These are phyloP conservation scores for Metschnikowia drakensbergensis DNA, from an alignment of 805 yeast genomes.

Conservation along the genomic window DNA sequence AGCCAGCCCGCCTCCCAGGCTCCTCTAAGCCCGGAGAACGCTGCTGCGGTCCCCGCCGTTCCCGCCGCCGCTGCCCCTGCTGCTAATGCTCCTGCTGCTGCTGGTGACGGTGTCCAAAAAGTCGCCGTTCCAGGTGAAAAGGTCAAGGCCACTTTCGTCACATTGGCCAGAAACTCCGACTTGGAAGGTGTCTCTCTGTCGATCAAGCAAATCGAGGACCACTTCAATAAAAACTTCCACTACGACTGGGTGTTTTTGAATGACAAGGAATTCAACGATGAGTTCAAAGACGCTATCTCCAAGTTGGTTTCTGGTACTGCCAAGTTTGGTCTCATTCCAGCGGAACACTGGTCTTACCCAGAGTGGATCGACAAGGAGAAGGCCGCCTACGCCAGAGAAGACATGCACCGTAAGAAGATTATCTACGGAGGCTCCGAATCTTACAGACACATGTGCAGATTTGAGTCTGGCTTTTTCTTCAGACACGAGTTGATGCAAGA, in stretches of 20 bases:
- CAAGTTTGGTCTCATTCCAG: conserved; percentile 20
- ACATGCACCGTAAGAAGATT: conserved; percentile 24
- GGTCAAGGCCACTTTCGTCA: conserved; percentile 60
- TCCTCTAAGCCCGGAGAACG: not conserved
- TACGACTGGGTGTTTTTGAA: conserved; percentile 28
- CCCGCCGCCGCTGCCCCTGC: conserved; percentile 9
- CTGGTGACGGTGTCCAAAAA: conserved; percentile 1
- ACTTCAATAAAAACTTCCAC: conserved; percentile 21
- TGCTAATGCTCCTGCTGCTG: conserved; percentile 7
- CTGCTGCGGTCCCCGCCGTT: not conserved
- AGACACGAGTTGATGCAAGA: conserved; percentile 19
- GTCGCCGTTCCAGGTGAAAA: conserved; percentile 21
- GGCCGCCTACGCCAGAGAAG: conserved; percentile 26
- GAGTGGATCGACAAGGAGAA: conserved; percentile 20
- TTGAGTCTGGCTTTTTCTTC: conserved; percentile 21
- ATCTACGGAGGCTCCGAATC: conserved; percentile 26
- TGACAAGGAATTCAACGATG: conserved; percentile 22
- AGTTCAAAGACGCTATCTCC: conserved; percentile 17
- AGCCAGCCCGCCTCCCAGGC: not conserved
- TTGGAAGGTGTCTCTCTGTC: conserved; percentile 14
- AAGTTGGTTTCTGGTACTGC: conserved; percentile 21
- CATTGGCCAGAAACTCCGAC: conserved; percentile 17
- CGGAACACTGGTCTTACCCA: conserved; percentile 21
- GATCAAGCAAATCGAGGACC: conserved; percentile 22
- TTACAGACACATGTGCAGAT: conserved; percentile 22